These are phyloP conservation scores for Isabelozyma heimii DNA, from an alignment of 805 yeast genomes.

Conservation along the genomic window DNA sequence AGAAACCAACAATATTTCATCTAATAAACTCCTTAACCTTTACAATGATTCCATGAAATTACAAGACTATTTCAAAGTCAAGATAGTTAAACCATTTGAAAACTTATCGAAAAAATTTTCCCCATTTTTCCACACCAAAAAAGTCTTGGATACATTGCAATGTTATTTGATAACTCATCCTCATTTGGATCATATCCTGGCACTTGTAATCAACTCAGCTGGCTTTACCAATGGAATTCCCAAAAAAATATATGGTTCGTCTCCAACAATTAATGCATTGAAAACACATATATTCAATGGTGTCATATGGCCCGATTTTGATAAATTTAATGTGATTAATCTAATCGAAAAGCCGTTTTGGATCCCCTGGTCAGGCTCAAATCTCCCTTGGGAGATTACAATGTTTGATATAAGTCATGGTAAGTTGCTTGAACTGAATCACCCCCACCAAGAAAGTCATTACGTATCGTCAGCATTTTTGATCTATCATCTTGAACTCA, in stretches of 20 bases:
- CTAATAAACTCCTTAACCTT: conserved; percentile 15
- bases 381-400: conserved; percentile 19
- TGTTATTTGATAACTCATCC: conserved; percentile 70
- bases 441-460: conserved; percentile 1
- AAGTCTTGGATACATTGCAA: conserved; percentile 34
- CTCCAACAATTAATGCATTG: conserved; percentile 51
- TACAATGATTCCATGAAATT: conserved; percentile 30
- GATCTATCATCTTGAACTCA: conserved; percentile 33
- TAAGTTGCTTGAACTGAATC: conserved; percentile 2
- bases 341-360: conserved; percentile 14
- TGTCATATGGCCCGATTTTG: conserved; percentile 74
- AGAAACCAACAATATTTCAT: conserved; percentile 10
- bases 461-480: conserved; percentile 62
- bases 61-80: conserved; percentile 20
- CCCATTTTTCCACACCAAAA: conserved; percentile 26
- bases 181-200: conserved; percentile 78
- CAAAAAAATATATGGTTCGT: conserved; percentile 53
- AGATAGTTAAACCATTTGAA: conserved; percentile 22
- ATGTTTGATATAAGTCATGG: conserved; percentile 38
- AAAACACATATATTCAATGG: conserved; percentile 66
- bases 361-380: conserved; percentile 8
- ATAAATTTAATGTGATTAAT: conserved; percentile 24
- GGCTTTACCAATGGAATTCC: conserved; percentile 27
- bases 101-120: conserved; percentile 10
- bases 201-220: conserved; percentile 71